Evolutionary conservation across 2,329 filamentous ascomycete genomes (phyloP).

Genomic region (Cercospora berteroae): DNA sequence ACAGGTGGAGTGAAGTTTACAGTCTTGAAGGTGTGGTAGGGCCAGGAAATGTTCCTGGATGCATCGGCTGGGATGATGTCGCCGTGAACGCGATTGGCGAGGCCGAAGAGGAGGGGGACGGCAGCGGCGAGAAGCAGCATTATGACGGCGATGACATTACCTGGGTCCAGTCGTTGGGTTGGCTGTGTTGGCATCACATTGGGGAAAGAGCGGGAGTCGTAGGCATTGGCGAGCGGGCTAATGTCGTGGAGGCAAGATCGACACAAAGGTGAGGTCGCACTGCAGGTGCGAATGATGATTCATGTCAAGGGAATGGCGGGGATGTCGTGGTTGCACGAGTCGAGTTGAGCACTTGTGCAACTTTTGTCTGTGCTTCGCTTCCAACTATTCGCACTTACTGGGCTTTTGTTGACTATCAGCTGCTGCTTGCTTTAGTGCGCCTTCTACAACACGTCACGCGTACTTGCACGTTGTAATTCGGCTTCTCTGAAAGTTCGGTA

Average conservation of each 20-base stretch:
- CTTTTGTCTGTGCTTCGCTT: background rate
- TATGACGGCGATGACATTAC: conserved; percentile 6
- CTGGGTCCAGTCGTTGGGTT: background rate
- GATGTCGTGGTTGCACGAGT: background rate
- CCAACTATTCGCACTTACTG: background rate
- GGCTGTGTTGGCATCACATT: background rate
- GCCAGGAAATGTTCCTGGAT: conserved; percentile 20
- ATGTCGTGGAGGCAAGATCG: background rate
- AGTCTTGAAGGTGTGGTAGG: conserved; percentile 20
- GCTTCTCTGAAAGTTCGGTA: background rate
- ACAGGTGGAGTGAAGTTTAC: conserved; percentile 18
- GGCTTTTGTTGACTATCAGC: background rate
- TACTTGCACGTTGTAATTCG: background rate
- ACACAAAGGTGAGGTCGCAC: background rate
- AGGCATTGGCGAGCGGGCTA: background rate
- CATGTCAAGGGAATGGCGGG: conserved; percentile 2
- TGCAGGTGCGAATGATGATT: conserved; percentile 1
- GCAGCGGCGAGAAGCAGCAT: background rate
- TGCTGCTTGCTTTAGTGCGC: background rate
- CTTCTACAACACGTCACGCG: background rate
- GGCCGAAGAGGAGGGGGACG: background rate
- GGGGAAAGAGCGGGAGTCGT: background rate
- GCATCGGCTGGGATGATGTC: conserved; percentile 13
- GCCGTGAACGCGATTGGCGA: conserved; percentile 4
- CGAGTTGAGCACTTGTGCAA: background rate